Evolutionary conservation across 106 monocot species (phyloP).

Genomic region (Iris macrosiphon): DNA sequence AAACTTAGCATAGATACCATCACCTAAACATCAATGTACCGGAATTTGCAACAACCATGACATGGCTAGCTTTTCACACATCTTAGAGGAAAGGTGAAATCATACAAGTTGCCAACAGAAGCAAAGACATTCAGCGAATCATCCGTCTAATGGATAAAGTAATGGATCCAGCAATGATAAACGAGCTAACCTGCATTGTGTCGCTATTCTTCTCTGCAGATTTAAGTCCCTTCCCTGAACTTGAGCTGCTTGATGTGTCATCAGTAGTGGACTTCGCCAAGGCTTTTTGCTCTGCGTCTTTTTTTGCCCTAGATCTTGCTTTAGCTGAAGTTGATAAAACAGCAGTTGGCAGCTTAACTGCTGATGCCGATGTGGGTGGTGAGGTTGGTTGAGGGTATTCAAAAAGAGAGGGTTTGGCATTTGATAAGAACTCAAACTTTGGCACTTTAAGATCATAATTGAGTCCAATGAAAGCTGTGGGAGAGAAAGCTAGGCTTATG

Average conservation of each 20-base stretch:
- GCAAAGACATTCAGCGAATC: no score
- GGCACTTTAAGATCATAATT: slow-evolving; percentile 98
- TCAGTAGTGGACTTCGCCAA: slow-evolving; percentile 29
- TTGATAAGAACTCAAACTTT: slow-evolving; percentile 87
- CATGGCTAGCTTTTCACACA: no score
- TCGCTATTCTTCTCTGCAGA: slow-evolving; percentile 64
- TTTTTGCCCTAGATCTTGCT: slow-evolving; percentile 84
- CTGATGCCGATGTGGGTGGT: slow-evolving; percentile 60
- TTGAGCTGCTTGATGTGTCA: slow-evolving; percentile 29
- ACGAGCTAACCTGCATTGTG: slow-evolving; percentile 58
- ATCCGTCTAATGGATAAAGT: no score
- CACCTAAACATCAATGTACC: no score
- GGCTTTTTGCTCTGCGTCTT: slow-evolving; percentile 81
- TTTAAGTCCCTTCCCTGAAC: slow-evolving; percentile 42
- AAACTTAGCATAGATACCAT: no score
- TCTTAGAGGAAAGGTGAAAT: no score
- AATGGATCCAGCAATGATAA: no score
- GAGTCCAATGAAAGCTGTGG: slow-evolving; percentile 90
- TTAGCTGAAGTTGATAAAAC: slow-evolving; percentile 90
- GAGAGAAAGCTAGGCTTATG: slow-evolving; percentile 89
- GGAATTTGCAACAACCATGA: no score
- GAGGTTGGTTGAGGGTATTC: slow-evolving; percentile 80
- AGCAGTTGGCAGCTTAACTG: slow-evolving; percentile 81
- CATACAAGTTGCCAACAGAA: no score
- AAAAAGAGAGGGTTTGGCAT: slow-evolving; percentile 92